Evolutionary conservation across 2,329 filamentous ascomycete genomes (phyloP).

Genomic region (Epicoccum sorghinum): DNA sequence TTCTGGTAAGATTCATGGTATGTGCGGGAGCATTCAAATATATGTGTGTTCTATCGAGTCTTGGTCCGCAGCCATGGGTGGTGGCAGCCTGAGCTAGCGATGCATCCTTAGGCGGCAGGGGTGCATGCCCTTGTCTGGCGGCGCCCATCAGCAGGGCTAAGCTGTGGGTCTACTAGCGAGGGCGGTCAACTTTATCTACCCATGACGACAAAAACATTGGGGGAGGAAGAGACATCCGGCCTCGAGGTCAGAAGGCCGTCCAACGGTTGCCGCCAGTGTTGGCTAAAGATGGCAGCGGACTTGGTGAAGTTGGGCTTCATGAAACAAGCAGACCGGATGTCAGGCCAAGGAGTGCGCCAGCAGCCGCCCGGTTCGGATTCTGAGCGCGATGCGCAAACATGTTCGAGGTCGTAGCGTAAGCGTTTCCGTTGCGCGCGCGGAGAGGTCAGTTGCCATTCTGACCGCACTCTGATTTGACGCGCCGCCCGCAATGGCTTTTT

Average conservation of each 20-base stretch:
- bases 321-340: constrained; percentile 11
- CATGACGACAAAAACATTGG: constrained; percentile 38
- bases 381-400: constrained; percentile 28
- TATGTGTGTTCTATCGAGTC: constrained; percentile 32
- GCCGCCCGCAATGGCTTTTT: constrained; percentile 24
- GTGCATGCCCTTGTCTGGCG: constrained; percentile 19
- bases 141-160: constrained; percentile 24
- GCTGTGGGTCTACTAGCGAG: constrained; percentile 29
- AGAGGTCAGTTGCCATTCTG: constrained; percentile 18
- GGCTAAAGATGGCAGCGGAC: constrained; percentile 23
- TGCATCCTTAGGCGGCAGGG: constrained; percentile 13
- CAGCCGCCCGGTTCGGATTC: constrained; percentile 30
- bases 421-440: constrained; percentile 16
- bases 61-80: constrained; percentile 30
- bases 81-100: constrained; percentile 34
- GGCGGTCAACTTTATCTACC: constrained; percentile 35
- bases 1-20: constrained; percentile 27
- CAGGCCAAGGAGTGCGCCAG: constrained; percentile 25
- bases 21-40: constrained; percentile 37
- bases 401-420: constrained; percentile 12
- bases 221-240: constrained; percentile 25
- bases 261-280: constrained; percentile 19
- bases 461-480: constrained; percentile 20
- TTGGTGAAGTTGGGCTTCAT: constrained; percentile 15
- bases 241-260: constrained; percentile 31